Evolutionary conservation across 495 filamentous ascomycete genomes (phyloP).

Genomic region (Aspergillus asperescens): DNA sequence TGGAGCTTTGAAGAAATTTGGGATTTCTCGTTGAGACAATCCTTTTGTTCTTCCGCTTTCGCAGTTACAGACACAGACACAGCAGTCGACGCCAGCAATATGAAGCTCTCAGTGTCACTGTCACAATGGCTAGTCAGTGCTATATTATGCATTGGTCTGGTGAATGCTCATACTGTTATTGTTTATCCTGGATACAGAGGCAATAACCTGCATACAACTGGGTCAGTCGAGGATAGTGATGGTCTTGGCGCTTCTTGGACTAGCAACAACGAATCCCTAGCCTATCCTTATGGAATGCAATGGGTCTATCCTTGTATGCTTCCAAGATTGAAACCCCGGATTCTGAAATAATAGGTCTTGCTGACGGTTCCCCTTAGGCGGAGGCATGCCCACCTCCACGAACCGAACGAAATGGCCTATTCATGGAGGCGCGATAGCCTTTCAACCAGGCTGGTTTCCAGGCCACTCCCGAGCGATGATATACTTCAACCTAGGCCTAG

Average conservation of each 20-base stretch:
- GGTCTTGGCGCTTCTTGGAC: conserved; percentile 43
- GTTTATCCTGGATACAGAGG: conserved; percentile 93
- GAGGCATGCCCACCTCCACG: conserved; percentile 68
- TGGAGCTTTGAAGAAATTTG: neutral
- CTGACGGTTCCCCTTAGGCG: conserved; percentile 57
- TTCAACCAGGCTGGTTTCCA: conserved; percentile 94
- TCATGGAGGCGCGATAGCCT: conserved; percentile 72
- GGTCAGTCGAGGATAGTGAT: conserved; percentile 41
- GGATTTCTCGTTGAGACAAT: neutral
- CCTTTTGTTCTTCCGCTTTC: neutral
- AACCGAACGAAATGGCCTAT: conserved; percentile 94
- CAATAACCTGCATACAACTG: conserved; percentile 81
- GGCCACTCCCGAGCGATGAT: conserved; percentile 81
- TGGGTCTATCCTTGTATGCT: conserved; percentile 97
- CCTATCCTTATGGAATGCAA: conserved; percentile 89
- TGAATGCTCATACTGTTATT: conserved; percentile 78
- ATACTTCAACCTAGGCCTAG: conserved; percentile 92
- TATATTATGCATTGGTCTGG: conserved; percentile 47
- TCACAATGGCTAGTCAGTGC: conserved; percentile 47
- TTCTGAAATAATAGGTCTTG: neutral
- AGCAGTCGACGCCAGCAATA: conserved; percentile 14
- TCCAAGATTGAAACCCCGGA: too few relatives aligned
- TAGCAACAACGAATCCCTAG: conserved; percentile 35
- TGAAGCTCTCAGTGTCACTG: conserved; percentile 34
- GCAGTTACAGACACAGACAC: neutral